phyloP scores from a whole-genome alignment of 805 yeast genomes.

The Teunomyces cretensis region DNA sequence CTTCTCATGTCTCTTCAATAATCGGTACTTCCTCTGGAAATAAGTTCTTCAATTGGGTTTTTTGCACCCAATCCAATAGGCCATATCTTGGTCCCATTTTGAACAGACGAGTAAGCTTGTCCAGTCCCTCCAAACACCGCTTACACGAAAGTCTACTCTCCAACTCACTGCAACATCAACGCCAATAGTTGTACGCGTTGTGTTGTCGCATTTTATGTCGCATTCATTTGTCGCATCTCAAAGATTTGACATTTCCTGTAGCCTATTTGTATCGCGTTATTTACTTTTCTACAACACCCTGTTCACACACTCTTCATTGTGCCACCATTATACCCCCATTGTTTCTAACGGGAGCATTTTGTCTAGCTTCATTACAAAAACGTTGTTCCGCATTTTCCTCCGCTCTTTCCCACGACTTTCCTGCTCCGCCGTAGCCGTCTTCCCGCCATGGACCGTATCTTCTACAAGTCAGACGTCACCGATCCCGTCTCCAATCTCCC shows the following conservation, averaged over 20 bases:
- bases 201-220: not conserved
- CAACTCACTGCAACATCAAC: not conserved
- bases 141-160: no score
- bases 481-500: conserved; percentile 74
- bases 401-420: not conserved
- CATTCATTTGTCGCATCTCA: not conserved
- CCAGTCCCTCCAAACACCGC: no score
- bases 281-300: conserved; percentile 1
- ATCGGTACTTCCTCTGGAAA: no score
- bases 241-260: not conserved
- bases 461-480: conserved; percentile 56
- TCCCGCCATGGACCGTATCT: conserved; percentile 39
- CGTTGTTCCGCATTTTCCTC: not conserved
- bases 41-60: no score
- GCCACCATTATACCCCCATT: not conserved
- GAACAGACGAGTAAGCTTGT: no score
- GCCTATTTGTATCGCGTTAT: not conserved
- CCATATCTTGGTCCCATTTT: no score
- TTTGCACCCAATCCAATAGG: no score
- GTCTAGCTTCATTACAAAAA: not conserved
- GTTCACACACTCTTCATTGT: not conserved
- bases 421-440: not conserved
- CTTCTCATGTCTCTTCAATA: no score
- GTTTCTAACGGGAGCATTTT: no score
- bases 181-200: not conserved